These are phyloP conservation scores for Beverwykella pulmonaria DNA, from an alignment of 495 filamentous ascomycete genomes.

Conservation along the genomic window DNA sequence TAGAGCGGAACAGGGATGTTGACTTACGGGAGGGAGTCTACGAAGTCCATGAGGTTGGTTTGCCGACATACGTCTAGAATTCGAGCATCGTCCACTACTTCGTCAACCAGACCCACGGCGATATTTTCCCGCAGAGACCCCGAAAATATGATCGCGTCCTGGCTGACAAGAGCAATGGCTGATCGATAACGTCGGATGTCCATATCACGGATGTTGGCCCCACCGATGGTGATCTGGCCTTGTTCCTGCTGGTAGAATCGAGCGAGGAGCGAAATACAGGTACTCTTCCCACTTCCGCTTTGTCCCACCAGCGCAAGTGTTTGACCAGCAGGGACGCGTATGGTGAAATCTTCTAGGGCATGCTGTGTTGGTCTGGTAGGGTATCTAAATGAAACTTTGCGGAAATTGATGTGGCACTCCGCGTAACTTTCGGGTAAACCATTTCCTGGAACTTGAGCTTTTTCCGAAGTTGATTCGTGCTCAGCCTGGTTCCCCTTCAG, in stretches of 20 bases:
- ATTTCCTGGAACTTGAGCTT: constrained; percentile 77
- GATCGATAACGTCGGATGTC: constrained; percentile 57
- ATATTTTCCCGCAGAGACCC: constrained; percentile 82
- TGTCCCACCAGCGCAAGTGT: constrained; percentile 37
- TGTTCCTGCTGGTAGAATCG: constrained; percentile 36
- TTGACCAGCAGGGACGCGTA: constrained; percentile 32
- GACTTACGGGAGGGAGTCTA: constrained; percentile 45
- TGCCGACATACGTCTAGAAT: constrained; percentile 75
- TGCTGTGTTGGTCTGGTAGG: constrained; percentile 14
- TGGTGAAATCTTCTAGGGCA: constrained; percentile 24
- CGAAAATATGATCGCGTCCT: constrained; percentile 83
- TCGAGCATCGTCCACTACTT: constrained; percentile 66
- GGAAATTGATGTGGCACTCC: constrained; percentile 28
- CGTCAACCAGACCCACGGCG: constrained; percentile 63
- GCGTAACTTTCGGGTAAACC: neutral
- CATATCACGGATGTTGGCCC: neutral
- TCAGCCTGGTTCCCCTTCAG: constrained; percentile 55
- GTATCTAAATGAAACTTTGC: constrained; percentile 35
- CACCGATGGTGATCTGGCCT: constrained; percentile 19
- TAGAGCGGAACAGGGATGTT: constrained; percentile 2
- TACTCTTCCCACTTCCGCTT: constrained; percentile 38
- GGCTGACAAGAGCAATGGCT: constrained; percentile 74
- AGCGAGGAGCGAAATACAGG: constrained; percentile 33
- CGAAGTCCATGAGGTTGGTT: constrained; percentile 89
- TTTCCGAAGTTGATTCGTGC: constrained; percentile 54